Percentiles rank a stretch among this genome's conserved stretches.
These are phyloP conservation scores for Botryobasidium botryosum DNA, from an alignment of 768 basidiomycete species.

Conservation along the genomic window DNA sequence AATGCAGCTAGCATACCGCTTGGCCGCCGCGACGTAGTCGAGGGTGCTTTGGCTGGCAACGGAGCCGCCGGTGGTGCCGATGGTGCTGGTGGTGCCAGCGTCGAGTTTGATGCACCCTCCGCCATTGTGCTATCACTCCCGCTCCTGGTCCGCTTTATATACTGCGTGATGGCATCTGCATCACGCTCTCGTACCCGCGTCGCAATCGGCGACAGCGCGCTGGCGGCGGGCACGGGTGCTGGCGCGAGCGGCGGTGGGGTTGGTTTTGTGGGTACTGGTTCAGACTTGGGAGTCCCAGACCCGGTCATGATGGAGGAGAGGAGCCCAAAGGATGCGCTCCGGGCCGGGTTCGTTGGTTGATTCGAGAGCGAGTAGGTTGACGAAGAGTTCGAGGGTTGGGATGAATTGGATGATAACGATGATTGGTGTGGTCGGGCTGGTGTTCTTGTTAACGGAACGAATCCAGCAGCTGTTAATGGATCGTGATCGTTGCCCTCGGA, in stretches of 20 bases:
- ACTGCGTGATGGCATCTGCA: slow-evolving; percentile 78
- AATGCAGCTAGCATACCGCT: too few species aligned
- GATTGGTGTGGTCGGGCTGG: slow-evolving; percentile 30
- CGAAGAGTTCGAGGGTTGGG: slow-evolving; percentile 36
- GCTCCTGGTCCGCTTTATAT: slow-evolving; percentile 64
- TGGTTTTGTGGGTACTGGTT: not conserved
- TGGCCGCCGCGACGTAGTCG: too few species aligned
- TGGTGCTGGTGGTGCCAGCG: too few species aligned
- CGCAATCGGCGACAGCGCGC: slow-evolving; percentile 58
- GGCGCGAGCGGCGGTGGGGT: slow-evolving; percentile 1
- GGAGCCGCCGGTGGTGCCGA: too few species aligned
- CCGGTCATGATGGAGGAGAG: slow-evolving; percentile 10
- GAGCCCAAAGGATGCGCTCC: not conserved
- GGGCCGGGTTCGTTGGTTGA: slow-evolving; percentile 1
- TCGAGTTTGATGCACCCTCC: too few species aligned
- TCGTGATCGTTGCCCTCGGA: too few species aligned
- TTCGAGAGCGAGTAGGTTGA: slow-evolving; percentile 36
- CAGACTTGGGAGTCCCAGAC: slow-evolving; percentile 16
- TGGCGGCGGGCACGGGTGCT: too few species aligned
- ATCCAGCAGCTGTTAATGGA: too few species aligned
- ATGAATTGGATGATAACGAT: slow-evolving; percentile 24
- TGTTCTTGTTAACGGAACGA: slow-evolving; percentile 42
- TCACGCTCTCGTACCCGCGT: slow-evolving; percentile 69
- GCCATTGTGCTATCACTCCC: too few species aligned
- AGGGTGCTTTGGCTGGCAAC: too few species aligned